These are phyloP conservation scores for Agarophyton chilense DNA, from an alignment of 23 red algal genomes.

Conservation along the genomic window DNA sequence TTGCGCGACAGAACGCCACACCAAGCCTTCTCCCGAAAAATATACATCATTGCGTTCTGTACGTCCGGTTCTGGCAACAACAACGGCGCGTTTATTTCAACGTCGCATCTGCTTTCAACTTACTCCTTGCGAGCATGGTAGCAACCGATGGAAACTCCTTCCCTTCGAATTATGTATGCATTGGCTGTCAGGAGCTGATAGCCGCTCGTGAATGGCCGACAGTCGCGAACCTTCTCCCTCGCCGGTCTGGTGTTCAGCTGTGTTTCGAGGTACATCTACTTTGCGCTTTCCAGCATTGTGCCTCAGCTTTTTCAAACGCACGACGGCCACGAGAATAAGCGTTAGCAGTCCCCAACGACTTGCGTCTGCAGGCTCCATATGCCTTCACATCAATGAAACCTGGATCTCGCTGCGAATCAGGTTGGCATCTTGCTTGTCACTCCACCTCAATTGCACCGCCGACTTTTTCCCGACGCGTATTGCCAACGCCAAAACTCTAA, in stretches of 20 bases:
- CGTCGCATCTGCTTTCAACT: neutral
- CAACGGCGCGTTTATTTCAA: neutral
- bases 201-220: neutral
- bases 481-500: neutral
- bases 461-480: neutral
- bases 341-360: neutral
- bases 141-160: neutral
- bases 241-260: neutral
- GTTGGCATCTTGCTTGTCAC: neutral
- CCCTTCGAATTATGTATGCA: conserved; percentile 5
- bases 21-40: no score
- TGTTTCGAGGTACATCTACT: neutral
- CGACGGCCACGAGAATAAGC: neutral
- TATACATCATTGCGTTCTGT: no score
- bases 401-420: neutral
- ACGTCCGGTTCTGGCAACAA: neutral
- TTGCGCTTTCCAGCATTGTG: neutral
- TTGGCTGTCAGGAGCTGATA: neutral
- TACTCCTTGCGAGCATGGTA: neutral
- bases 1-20: neutral
- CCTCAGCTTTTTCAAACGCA: neutral
- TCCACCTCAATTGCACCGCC: neutral
- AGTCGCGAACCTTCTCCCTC: neutral
- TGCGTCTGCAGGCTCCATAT: neutral
- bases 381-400: conserved; percentile 19